Evolutionary conservation across 177 flowering plant species (phyloP).

Genomic region (Vitis hybrid): DNA sequence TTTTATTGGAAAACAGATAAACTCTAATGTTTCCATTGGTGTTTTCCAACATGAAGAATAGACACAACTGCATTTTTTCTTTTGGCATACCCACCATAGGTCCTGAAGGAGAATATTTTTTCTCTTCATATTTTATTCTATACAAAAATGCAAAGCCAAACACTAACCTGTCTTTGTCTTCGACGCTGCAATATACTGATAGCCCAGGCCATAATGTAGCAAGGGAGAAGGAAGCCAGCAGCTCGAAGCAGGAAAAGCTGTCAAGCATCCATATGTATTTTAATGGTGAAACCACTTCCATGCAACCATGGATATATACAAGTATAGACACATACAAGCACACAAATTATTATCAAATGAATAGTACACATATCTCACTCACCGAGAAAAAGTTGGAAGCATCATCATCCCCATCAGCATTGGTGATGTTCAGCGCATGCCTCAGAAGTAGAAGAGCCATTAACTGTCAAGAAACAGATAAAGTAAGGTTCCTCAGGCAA

Average conservation of each 20-base stretch:
- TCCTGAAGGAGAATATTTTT: background rate
- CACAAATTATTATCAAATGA: background rate
- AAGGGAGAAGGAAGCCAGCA: constrained; percentile 63
- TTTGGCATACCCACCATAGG: background rate
- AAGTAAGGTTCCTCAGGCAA: background rate
- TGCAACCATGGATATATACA: background rate
- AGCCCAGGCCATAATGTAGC: constrained; percentile 76
- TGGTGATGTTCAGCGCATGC: constrained; percentile 44
- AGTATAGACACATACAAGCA: background rate
- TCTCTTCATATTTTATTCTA: background rate
- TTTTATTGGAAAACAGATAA: background rate
- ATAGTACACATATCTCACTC: constrained; percentile 19
- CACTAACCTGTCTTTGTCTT: constrained; percentile 56
- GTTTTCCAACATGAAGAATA: constrained; percentile 1
- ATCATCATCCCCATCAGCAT: constrained; percentile 49
- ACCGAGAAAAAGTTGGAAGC: constrained; percentile 57
- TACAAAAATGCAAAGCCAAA: background rate
- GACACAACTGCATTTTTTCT: background rate
- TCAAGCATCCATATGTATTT: constrained; percentile 10
- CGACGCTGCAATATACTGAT: constrained; percentile 59
- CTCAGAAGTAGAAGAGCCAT: constrained; percentile 68
- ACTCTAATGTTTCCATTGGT: background rate
- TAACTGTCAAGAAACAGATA: constrained; percentile 31
- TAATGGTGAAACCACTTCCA: constrained; percentile 4
- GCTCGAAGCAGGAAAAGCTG: constrained; percentile 67